Conservation (phyloP, 2,329 filamentous ascomycete species). For the Aspergillus clavatus region DNA sequence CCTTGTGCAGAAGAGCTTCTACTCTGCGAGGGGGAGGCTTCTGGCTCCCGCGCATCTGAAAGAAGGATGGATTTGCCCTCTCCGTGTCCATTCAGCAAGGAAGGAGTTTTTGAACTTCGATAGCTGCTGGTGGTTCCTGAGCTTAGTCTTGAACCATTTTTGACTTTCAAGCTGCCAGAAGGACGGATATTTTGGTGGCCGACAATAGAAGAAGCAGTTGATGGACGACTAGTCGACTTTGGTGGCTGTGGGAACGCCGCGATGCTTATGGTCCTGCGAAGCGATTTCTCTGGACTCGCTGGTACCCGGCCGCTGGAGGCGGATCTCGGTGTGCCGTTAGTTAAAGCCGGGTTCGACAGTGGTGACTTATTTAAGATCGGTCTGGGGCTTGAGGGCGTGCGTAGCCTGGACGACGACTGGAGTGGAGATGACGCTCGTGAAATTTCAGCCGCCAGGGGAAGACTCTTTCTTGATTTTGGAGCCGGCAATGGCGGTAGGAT, state of each 20-base stretch:
- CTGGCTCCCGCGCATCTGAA: slow-evolving; percentile 61
- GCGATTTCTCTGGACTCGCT: slow-evolving; percentile 56
- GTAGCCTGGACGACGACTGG: slow-evolving; percentile 50
- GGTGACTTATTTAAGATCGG: slow-evolving; percentile 49
- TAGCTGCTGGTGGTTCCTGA: slow-evolving; percentile 50
- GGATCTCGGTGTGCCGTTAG: slow-evolving; percentile 54
- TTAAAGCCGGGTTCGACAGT: slow-evolving; percentile 45
- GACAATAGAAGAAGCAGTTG: slow-evolving; percentile 51
- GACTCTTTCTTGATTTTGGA: slow-evolving; percentile 65
- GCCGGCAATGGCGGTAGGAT: slow-evolving; percentile 71
- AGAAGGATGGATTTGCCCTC: slow-evolving; percentile 69
- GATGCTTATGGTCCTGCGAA: slow-evolving; percentile 88
- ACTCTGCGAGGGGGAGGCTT: slow-evolving; percentile 81
- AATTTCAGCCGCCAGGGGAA: slow-evolving; percentile 47
- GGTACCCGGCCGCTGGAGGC: slow-evolving; percentile 52
- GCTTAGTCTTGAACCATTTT: slow-evolving; percentile 55
- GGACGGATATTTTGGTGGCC: slow-evolving; percentile 28
- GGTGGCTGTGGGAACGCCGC: slow-evolving; percentile 91
- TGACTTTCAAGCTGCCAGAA: slow-evolving; percentile 41
- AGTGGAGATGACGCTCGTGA: slow-evolving; percentile 42
- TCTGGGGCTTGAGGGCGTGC: slow-evolving; percentile 55
- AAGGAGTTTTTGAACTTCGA: slow-evolving; percentile 56
- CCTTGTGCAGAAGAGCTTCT: slow-evolving; percentile 87
- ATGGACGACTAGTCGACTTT: slow-evolving; percentile 59
- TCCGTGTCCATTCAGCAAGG: slow-evolving; percentile 71